Evolutionary conservation across 805 yeast species (phyloP), one percentile per base, ranked within the genome.

Genomic region (Monosporozyma solicola): DNA sequence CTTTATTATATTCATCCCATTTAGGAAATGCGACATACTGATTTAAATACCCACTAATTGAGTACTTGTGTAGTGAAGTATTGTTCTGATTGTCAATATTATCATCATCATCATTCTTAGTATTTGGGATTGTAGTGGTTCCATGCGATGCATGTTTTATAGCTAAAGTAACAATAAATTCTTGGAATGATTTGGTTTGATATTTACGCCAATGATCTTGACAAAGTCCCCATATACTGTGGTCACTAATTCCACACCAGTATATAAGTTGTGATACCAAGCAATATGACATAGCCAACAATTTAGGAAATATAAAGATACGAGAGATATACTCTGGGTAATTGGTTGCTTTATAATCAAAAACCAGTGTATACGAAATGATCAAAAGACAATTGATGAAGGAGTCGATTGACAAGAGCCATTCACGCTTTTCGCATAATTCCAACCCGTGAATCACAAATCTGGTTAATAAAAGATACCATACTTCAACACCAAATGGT

Each of bases 381-480:
- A 43, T 24, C 16, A 43, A 24, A 9, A 15, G 11, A 6, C 24
- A 5, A 43, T 43, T 24, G 15, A 43, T 11, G 1, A 43, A 9
- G 2, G 46, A 10, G 8, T 43, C 46, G 13, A 43, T 22, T 29
- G 46, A 8, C 13, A 43, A 24, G 16, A 22, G 24, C 63, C 78
- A 83, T 53, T 72, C 70, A 57, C 80, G 78, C 35, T 69, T 59
- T 57, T 80, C 75, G 37, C 80, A 62, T 48, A 85, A 58, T 1
- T 84, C 87, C 37, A 87, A 78, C 1, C 81, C 2, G 55, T 89
- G 95, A 49, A 83, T 77, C 16, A 77, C 68, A 9, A 84, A 57
- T 59, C 87, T 90, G 54, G 80, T 81, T 0, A 75, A 52, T 0
- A 85, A 65, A 54, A 85, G 82, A 60, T 80, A 77, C 7, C 81